Evolutionary conservation across 2,329 filamentous ascomycete species (phyloP), one percentile per base, ranked within the genome.

Genomic region (Claviceps paspali): DNA sequence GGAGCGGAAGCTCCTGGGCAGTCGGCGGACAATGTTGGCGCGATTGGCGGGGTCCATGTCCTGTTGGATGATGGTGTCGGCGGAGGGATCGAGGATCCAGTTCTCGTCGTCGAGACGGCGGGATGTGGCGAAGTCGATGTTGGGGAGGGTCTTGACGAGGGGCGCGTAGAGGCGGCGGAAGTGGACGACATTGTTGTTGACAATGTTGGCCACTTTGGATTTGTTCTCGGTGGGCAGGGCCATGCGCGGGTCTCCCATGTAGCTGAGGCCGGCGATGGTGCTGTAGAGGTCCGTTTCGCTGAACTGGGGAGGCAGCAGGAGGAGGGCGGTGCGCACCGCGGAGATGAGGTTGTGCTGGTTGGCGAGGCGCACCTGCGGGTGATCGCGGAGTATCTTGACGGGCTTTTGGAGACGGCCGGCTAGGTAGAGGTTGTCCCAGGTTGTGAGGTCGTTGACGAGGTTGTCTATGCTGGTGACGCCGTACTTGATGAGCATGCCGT

Each of bases 201-300:
- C 91, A 48, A 98, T 98, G 57, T 96, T 96, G 49, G 74, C 70
- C 15, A 98, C 85, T 60, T 98, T 98, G 52, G 77, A 76, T 23
- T 84, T 86, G 52, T 96, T 84, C 57, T 98, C 91, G 1, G 84
- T 84, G 2, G 83, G 81, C 29, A 95, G 69, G 2, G 77, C 67
- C 91, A 98, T 98, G 45, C 91, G 82, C n/a, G 87, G 85, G 52
- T 98, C 91, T 24, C 91, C 91, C 47, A 93, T 75, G 56, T 98
- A 98, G 52, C 83, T 93, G 46, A 98, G 79, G 17, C 83, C 81
- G 1, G 91, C 82, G 43, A 98, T 95, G 15, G 85, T 91, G 47
- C 75, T 80, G 60, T 95, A 98, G 1, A 98, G 67, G 47, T 95
- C 70, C 41, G 76, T 74, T 52, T 98, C 91, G 19, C 80, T 87